Conservation (phyloP, 805 yeast species). For the Nakazawaea anatomiae region DNA sequence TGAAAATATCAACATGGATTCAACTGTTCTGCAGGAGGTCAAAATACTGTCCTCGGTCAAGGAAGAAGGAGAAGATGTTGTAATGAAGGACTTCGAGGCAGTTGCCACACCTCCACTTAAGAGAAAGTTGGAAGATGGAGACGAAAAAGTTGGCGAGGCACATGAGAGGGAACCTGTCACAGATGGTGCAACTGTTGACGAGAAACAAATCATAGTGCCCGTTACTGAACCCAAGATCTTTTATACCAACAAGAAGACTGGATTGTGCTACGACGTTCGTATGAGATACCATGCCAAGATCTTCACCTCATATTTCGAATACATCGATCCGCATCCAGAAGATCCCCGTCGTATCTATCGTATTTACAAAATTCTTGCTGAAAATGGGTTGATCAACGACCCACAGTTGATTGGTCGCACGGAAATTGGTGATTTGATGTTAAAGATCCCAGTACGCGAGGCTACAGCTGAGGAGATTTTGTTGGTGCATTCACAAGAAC, state of each 20-base stretch:
- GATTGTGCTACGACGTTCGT: conserved; percentile 91
- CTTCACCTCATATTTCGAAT: conserved; percentile 85
- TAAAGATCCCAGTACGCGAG: conserved; percentile 84
- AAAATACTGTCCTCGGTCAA: conserved; percentile 2
- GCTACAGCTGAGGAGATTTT: conserved; percentile 83
- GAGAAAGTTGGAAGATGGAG: conserved; percentile 2
- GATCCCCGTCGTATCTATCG: conserved; percentile 96
- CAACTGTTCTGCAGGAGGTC: not conserved
- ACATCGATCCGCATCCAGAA: conserved; percentile 98
- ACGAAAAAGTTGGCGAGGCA: conserved; percentile 14
- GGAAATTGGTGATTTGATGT: conserved; percentile 81
- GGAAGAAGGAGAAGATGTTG: conserved; percentile 1
- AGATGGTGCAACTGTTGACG: conserved; percentile 24
- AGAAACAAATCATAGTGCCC: conserved; percentile 46
- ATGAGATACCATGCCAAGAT: conserved; percentile 97
- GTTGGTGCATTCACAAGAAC: conserved; percentile 79
- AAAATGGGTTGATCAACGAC: conserved; percentile 84
- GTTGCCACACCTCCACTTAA: not conserved
- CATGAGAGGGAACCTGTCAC: conserved; percentile 20
- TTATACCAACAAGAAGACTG: conserved; percentile 79
- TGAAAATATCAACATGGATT: not conserved
- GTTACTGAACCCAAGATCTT: conserved; percentile 58
- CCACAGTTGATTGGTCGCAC: conserved; percentile 65
- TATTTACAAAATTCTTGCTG: conserved; percentile 88
- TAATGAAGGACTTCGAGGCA: not conserved